These are phyloP conservation scores for Diaporthe citriasiana DNA, from an alignment of 2,329 filamentous ascomycete genomes.

Conservation along the genomic window DNA sequence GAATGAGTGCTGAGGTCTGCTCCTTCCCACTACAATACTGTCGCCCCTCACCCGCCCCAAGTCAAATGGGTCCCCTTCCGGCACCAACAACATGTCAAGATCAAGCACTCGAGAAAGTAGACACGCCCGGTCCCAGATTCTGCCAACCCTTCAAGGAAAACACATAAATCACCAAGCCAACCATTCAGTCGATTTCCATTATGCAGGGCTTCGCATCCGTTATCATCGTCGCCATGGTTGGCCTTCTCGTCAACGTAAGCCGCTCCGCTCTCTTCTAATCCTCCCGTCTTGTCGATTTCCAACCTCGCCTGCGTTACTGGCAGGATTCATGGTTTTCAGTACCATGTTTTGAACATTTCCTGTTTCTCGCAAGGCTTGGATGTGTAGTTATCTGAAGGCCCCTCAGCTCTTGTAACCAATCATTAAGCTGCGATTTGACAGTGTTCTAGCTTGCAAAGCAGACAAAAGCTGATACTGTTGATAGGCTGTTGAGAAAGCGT, in stretches of 20 bases:
- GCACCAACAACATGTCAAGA: neutral
- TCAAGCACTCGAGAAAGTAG: neutral
- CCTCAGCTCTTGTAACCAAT: neutral
- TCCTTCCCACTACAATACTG: neutral
- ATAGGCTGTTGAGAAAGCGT: neutral
- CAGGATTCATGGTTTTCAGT: neutral
- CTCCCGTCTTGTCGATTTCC: neutral
- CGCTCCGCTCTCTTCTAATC: neutral
- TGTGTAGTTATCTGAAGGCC: neutral
- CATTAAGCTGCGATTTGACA: too few relatives aligned
- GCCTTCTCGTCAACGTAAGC: slow-evolving; percentile 10
- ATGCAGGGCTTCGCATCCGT: neutral
- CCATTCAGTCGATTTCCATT: neutral
- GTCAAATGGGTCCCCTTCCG: neutral
- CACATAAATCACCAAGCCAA: neutral
- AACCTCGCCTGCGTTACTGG: neutral
- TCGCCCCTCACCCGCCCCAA: neutral
- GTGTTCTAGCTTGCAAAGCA: neutral
- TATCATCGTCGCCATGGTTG: neutral
- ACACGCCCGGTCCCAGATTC: neutral
- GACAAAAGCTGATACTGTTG: neutral
- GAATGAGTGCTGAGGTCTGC: neutral
- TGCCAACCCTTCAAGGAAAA: too few relatives aligned
- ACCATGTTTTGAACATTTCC: neutral
- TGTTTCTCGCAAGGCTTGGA: neutral